Percentiles rank a stretch among this genome's conserved stretches.
Evolutionary conservation across 495 filamentous ascomycete species (phyloP).

Genomic region (Lichina pygmaea): DNA sequence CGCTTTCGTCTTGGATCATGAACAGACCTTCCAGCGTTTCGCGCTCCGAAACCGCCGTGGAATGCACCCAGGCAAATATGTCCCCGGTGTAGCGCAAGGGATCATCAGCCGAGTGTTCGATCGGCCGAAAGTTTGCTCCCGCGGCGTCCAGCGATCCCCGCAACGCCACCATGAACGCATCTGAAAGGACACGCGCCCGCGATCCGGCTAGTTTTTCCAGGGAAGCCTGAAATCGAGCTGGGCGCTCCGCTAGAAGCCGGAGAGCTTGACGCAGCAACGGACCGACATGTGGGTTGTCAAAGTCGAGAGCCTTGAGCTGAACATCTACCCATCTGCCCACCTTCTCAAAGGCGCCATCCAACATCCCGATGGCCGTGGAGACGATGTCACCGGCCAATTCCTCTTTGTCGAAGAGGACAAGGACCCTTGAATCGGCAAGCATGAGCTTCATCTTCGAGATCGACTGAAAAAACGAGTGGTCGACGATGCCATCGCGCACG

Average conservation of each 20-base stretch:
- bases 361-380: slow-evolving; percentile 58
- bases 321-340: slow-evolving; percentile 83
- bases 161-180: slow-evolving; percentile 74
- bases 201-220: slow-evolving; percentile 85
- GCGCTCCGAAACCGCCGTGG: slow-evolving; percentile 72
- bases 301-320: slow-evolving; percentile 74
- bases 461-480: slow-evolving; percentile 47
- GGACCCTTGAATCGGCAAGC: slow-evolving; percentile 60
- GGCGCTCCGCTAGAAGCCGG: slow-evolving; percentile 69
- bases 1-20: slow-evolving; percentile 73
- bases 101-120: slow-evolving; percentile 83
- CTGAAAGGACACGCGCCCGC: slow-evolving; percentile 60
- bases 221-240: slow-evolving; percentile 76
- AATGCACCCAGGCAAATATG: slow-evolving; percentile 95
- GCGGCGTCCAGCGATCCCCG: slow-evolving; percentile 26
- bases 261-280: slow-evolving; percentile 62
- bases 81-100: slow-evolving; percentile 81
- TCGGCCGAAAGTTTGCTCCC: slow-evolving; percentile 48
- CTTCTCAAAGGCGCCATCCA: slow-evolving; percentile 88
- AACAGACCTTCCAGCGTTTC: slow-evolving; percentile 84
- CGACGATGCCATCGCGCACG: slow-evolving; percentile 54
- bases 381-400: slow-evolving; percentile 66
- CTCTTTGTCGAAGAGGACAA: slow-evolving; percentile 79
- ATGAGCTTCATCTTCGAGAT: slow-evolving; percentile 69
- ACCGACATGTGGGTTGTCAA: slow-evolving; percentile 86